A percentile compares a stretch with the other conserved stretches of the same genome.
Conservation (phyloP, 257 asterid species). For the Thymus quinquecostatus region DNA sequence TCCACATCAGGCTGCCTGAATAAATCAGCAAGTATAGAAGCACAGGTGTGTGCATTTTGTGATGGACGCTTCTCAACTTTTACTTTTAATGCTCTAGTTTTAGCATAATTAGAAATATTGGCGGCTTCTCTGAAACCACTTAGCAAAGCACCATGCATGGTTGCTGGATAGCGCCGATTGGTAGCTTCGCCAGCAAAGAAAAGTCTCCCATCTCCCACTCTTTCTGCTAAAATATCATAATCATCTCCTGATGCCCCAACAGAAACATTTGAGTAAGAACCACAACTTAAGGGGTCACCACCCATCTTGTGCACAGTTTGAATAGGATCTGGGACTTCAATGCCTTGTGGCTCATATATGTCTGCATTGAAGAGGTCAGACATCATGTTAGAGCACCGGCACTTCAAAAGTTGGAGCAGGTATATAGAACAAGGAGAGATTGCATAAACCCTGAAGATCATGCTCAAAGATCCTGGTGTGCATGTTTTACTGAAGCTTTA, state of each 20-base stretch:
- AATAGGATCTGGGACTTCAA: slow-evolving; percentile 93
- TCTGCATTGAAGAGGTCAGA: slow-evolving; percentile 50
- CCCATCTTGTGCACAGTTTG: slow-evolving; percentile 96
- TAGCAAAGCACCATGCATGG: slow-evolving; percentile 97
- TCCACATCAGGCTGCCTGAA: slow-evolving; percentile 96
- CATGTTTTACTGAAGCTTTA: slow-evolving; percentile 1
- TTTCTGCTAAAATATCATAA: slow-evolving; percentile 92
- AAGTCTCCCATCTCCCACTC: slow-evolving; percentile 87
- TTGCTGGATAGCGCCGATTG: slow-evolving; percentile 91
- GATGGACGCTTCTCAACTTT: slow-evolving; percentile 73
- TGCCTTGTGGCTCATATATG: slow-evolving; percentile 88
- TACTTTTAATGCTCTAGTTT: slow-evolving; percentile 48
- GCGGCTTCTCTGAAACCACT: slow-evolving; percentile 97
- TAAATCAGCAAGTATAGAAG: slow-evolving; percentile 80
- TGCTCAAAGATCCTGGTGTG: not conserved
- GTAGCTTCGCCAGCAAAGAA: slow-evolving; percentile 99
- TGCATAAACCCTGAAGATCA: slow-evolving; percentile 28
- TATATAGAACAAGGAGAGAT: slow-evolving; percentile 16
- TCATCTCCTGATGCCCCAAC: slow-evolving; percentile 98
- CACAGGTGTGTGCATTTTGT: slow-evolving; percentile 79
- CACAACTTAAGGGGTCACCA: slow-evolving; percentile 81
- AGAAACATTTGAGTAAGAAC: slow-evolving; percentile 95
- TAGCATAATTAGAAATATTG: slow-evolving; percentile 60
- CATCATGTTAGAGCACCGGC: slow-evolving; percentile 33
- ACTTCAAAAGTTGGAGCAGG: slow-evolving; percentile 18